A percentile compares a stretch with the other conserved stretches of the same genome.
These are phyloP conservation scores for Neurospora tetraspora DNA, from an alignment of 495 filamentous ascomycete species.

Conservation along the genomic window DNA sequence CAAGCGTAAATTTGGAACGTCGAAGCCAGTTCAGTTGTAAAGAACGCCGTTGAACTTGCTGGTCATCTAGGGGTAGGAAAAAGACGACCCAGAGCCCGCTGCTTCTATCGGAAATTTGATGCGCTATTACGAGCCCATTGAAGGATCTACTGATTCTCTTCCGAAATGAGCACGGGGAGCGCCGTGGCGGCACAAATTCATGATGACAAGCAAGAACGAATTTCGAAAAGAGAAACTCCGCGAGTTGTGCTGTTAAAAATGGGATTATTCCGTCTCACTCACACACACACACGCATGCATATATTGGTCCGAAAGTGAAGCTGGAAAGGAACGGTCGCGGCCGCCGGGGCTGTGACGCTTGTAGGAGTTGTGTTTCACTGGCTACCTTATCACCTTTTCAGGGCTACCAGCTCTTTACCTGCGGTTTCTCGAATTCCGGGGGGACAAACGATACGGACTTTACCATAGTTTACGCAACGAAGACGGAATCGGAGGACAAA, in stretches of 20 bases:
- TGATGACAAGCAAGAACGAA: not conserved
- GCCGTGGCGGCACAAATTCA: not conserved
- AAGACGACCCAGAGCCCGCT: not conserved
- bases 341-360: too few species aligned
- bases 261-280: not conserved
- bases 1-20: not conserved
- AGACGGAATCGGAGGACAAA: not conserved
- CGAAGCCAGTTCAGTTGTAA: not conserved
- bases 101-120: not conserved
- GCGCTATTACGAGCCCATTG: not conserved
- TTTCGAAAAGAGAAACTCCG: not conserved
- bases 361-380: not conserved
- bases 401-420: not conserved
- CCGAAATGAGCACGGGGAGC: not conserved
- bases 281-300: not conserved
- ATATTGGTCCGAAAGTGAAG: not conserved
- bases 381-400: not conserved
- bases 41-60: too few species aligned
- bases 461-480: not conserved
- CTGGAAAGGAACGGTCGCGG: not conserved
- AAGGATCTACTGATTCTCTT: not conserved
- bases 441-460: not conserved
- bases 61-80: not conserved
- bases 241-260: not conserved
- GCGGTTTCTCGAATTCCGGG: not conserved